Percentiles rank a stretch among this genome's conserved stretches.
Evolutionary conservation across 2,329 filamentous ascomycete genomes (phyloP).

Genomic region (Curvularia sp.): DNA sequence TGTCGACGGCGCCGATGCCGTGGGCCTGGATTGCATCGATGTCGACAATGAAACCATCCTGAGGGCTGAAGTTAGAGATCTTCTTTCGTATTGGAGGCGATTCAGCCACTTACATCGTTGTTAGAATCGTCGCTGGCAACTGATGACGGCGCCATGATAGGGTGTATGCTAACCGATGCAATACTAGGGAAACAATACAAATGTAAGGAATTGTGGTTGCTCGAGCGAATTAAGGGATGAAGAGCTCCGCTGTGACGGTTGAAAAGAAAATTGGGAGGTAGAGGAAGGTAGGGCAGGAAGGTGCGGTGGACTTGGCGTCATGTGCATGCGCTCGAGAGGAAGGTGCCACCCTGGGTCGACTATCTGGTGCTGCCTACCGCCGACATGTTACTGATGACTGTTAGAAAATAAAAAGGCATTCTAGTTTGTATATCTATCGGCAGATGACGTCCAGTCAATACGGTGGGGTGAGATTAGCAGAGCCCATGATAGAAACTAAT

Average conservation of each 20-base stretch:
- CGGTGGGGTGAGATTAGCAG: not conserved
- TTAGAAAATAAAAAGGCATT: not conserved
- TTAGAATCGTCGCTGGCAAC: conserved; percentile 60
- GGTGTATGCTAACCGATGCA: conserved; percentile 5
- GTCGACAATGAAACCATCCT: conserved; percentile 67
- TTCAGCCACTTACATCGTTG: conserved; percentile 53
- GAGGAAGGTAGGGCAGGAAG: conserved; percentile 19
- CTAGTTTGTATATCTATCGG: not conserved
- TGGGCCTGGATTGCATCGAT: conserved; percentile 71
- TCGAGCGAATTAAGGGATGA: not conserved
- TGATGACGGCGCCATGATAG: conserved; percentile 55
- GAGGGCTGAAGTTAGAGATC: conserved; percentile 4
- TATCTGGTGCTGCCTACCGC: not conserved
- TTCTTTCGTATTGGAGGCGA: not conserved
- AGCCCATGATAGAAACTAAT: not conserved
- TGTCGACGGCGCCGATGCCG: conserved; percentile 70
- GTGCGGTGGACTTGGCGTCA: conserved; percentile 25
- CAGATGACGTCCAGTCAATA: not conserved
- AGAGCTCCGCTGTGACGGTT: not conserved
- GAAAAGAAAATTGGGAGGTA: not conserved
- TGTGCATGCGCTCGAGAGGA: conserved; percentile 25
- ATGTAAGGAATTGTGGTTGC: conserved; percentile 9
- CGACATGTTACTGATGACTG: no score
- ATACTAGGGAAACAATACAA: conserved; percentile 12
- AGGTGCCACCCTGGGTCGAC: conserved; percentile 1